Evolutionary conservation across 257 asterid species (phyloP), one percentile per base, ranked within the genome.

Genomic region (Oldenlandia corymbosa): DNA sequence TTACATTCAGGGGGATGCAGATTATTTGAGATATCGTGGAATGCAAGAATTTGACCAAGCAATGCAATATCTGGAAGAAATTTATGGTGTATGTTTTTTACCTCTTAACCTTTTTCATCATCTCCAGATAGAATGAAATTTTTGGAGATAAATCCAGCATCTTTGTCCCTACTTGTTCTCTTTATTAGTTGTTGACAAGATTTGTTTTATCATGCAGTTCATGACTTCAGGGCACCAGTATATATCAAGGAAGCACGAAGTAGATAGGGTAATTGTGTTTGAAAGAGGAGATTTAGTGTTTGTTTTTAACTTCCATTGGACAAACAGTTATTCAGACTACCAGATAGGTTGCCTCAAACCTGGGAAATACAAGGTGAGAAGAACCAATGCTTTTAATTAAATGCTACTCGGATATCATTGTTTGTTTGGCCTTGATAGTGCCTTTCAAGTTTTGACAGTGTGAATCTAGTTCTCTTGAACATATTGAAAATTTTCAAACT

Each of bases 21-120:
- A 77, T 0, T 89, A 74, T 78, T 77, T 92, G 73, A 82, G 97
- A 68, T 92, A 92, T 62, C 78, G 0, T 27, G 97, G 99, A 14
- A 10, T 92, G 91, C 97, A 92, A 84, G 96, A 92, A 76, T 89
- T 92, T 72, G 99, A 92, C 81, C 84, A 54, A 77, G 97, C 95
- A 58, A 87, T 92, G 96, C 99, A 92, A 69, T 84, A 89, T 72
- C 86, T 89, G 76, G 99, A 90, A 87, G 97, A 85, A 75, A 75
- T 66, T 67, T 85, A 92, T 67, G 78, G 90, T 56, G 99, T 92
- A 85, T 11, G 91, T 76, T 60, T 30, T 14, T 7, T 10, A 30
- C 9, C 28, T 26, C 42, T 26, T 60, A 3, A 24, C 41, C 66
- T 16, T 27, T 32, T 32, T 11, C 42, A 46, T 56, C 30, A 62